A percentile compares a stretch with the other conserved stretches of the same genome.
Evolutionary conservation across 768 basidiomycete species (phyloP).

Genomic region (Dioszegia aurantiaca): DNA sequence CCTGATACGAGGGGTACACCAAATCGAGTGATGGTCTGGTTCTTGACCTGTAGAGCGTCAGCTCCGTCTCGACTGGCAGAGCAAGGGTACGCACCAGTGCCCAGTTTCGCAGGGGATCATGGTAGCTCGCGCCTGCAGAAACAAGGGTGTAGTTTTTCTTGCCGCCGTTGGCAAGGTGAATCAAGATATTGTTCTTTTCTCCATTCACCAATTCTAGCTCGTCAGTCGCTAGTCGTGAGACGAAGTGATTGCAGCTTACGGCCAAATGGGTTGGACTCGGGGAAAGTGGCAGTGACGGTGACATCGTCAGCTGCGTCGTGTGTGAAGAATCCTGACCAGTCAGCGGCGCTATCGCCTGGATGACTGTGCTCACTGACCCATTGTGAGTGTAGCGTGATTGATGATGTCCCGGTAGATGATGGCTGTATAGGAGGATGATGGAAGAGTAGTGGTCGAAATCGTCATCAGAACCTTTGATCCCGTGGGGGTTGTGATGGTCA

Average conservation of each 20-base stretch:
- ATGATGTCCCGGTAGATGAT: not conserved
- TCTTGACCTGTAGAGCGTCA: constrained; percentile 38
- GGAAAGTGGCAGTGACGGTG: constrained; percentile 45
- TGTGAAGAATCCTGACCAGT: constrained; percentile 39
- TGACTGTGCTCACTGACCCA: constrained; percentile 9
- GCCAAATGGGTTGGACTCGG: constrained; percentile 47
- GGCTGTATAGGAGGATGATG: too few species aligned
- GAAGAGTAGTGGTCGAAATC: too few species aligned
- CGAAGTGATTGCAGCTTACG: constrained; percentile 29
- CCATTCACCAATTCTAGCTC: constrained; percentile 47
- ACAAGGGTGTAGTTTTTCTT: constrained; percentile 49
- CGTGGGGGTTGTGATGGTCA: too few species aligned
- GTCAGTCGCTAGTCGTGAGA: constrained; percentile 2
- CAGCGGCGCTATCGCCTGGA: not conserved
- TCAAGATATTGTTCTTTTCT: constrained; percentile 38
- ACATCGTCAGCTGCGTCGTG: constrained; percentile 43
- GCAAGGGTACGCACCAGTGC: constrained; percentile 37
- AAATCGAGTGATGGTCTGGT: constrained; percentile 46
- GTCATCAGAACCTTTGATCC: too few species aligned
- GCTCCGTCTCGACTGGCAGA: not conserved
- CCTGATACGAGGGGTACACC: constrained; percentile 48
- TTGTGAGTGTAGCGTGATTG: not conserved
- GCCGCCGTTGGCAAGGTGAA: constrained; percentile 43
- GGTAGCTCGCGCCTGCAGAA: constrained; percentile 46
- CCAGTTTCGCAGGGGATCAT: constrained; percentile 46